Evolutionary conservation across 2,329 filamentous ascomycete species (phyloP), one percentile per base, ranked within the genome.

Genomic region (Graphilbum fragrans): DNA sequence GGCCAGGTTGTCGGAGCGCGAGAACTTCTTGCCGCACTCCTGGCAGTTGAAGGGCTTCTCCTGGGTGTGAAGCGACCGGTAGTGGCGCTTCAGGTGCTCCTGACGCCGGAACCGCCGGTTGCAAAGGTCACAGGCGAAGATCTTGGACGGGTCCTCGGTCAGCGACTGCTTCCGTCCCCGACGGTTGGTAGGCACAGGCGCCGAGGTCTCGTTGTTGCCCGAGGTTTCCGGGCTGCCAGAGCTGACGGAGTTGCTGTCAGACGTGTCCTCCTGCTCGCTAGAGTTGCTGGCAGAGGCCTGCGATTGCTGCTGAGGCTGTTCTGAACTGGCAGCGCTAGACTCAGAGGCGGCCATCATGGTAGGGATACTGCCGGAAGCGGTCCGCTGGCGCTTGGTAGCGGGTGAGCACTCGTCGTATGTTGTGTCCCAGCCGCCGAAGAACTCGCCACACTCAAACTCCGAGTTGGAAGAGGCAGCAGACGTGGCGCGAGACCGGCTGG

Each of bases 1-100:
- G 20, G 87, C 85, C 16, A 98, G 76, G 70, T 98, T 98, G 66
- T 98, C 92, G 53, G 86, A 94, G 54, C 92, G 82, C 18, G 90
- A 96, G 68, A 96, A 98, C 71, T 94, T 95, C 82, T 98, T 98
- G 54, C 92, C 90, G 57, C 92, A 98, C 67, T 98, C 90, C 50
- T 80, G 77, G 72, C 92, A 98, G 67, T 94, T 86, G 55, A 96
- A 98, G 5, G 92, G 92, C 79, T 96, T 98, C 60, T 96, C 92
- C 58, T 94, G 82, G 1, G 92, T 98, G 72, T 98, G 92, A 37
- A 98, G 86, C 44, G 92, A 96, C 53, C 92, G 82, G 72, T 94
- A 94, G 70, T 98, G 92, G 48, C 92, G 85, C 79, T 98, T 98
- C 46, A 98, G 77, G 58, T 98, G 92, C 64, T 98, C 92, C 65